Conservation (phyloP, 148 eudicot species). For the Cornus controversa region DNA sequence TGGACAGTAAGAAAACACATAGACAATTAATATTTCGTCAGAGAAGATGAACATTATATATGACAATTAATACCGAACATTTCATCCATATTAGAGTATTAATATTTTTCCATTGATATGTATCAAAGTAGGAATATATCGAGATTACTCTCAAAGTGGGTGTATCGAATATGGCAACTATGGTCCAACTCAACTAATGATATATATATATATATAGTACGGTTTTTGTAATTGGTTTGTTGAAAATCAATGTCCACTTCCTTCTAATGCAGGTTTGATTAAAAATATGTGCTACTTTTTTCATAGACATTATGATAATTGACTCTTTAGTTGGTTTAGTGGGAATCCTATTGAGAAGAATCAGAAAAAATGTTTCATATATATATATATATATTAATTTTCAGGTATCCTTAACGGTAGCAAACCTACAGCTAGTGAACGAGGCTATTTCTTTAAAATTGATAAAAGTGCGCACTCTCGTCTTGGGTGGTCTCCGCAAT, state of each 20-base stretch:
- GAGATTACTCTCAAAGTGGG: too few species aligned
- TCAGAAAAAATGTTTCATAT: conserved; percentile 10
- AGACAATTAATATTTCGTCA: too few species aligned
- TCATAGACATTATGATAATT: neutral
- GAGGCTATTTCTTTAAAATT: neutral
- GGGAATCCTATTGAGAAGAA: conserved; percentile 18
- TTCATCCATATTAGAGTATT: too few species aligned
- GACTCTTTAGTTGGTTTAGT: conserved; percentile 12
- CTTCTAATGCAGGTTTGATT: neutral
- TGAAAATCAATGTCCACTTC: neutral
- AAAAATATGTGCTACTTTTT: neutral
- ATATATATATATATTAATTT: neutral
- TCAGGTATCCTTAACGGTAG: conserved; percentile 7
- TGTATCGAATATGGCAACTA: neutral
- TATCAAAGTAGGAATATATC: neutral
- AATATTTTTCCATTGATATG: neutral
- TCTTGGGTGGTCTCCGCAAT: conserved; percentile 13
- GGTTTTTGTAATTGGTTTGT: neutral
- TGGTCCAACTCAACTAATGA: neutral
- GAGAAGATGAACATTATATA: too few species aligned
- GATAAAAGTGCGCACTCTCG: conserved; percentile 1
- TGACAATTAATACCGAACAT: too few species aligned
- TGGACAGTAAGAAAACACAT: too few species aligned
- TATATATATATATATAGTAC: neutral
- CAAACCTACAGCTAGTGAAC: conserved; percentile 12